Evolutionary conservation across 2,329 filamentous ascomycete genomes (phyloP).

Genomic region (Neonectria magnoliae): DNA sequence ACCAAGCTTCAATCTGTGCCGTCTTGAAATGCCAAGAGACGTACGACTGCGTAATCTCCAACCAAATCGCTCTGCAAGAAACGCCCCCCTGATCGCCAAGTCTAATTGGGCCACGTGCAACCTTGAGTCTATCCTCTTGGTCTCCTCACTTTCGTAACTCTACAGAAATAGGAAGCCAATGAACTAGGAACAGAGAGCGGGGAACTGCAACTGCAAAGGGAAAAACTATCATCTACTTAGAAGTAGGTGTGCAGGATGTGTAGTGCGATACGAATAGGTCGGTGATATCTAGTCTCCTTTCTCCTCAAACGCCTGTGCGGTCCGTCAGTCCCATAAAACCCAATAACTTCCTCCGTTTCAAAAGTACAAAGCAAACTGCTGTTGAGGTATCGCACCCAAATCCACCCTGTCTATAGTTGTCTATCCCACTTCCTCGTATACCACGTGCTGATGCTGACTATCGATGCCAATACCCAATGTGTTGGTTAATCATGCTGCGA

Average conservation of each 20-base stretch:
- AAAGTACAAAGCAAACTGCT: conserved; percentile 16
- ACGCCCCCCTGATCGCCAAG: background rate
- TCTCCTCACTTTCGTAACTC: background rate
- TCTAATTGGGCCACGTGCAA: background rate
- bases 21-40: conserved; percentile 6
- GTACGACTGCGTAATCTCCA: background rate
- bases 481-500: background rate
- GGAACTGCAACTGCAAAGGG: background rate
- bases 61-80: background rate
- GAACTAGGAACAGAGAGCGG: background rate
- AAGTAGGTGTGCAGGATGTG: conserved; percentile 14
- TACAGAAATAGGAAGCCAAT: background rate
- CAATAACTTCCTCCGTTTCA: conserved; percentile 7
- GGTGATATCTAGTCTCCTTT: conserved; percentile 11
- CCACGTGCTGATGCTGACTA: conserved; percentile 2
- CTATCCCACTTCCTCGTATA: conserved; percentile 1
- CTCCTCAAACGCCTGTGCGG: conserved; percentile 8
- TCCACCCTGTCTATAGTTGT: background rate
- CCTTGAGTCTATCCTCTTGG: background rate
- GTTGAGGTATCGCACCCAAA: conserved; percentile 4
- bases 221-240: conserved; percentile 2
- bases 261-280: background rate
- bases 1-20: background rate
- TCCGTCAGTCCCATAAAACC: background rate
- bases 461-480: background rate